phyloP scores from a whole-genome alignment of 73 alveolate species.

The Tetrahymena thermophila region DNA sequence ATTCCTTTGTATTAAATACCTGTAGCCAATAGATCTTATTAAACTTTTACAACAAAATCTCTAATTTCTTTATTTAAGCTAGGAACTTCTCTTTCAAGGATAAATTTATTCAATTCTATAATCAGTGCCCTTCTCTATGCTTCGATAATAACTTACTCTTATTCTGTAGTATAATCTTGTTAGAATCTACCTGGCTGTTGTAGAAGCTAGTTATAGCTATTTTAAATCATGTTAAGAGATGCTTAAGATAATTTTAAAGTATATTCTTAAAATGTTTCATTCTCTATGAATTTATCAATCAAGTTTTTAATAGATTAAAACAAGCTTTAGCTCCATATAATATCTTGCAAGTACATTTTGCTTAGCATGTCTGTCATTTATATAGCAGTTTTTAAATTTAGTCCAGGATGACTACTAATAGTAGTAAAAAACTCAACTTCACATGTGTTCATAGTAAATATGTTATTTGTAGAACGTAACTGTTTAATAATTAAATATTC shows the following conservation, averaged over 20 bases:
- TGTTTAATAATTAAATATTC: background rate
- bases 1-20: constrained; percentile 1
- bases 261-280: constrained; percentile 14
- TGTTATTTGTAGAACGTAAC: constrained; percentile 1
- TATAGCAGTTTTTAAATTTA: constrained; percentile 69
- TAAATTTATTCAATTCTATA: constrained; percentile 24
- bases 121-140: constrained; percentile 33
- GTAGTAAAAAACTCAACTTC: constrained; percentile 74
- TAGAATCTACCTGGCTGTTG: background rate
- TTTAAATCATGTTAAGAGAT: constrained; percentile 3
- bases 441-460: constrained; percentile 58
- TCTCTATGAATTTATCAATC: constrained; percentile 21
- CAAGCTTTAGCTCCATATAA: constrained; percentile 22
- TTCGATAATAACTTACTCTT: constrained; percentile 31
- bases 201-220: constrained; percentile 4
- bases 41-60: constrained; percentile 10
- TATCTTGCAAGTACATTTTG: constrained; percentile 65
- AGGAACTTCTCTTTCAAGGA: constrained; percentile 11
- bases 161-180: background rate
- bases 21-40: background rate
- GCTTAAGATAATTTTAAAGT: constrained; percentile 10
- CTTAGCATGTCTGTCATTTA: constrained; percentile 75
- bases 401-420: constrained; percentile 80
- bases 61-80: constrained; percentile 28
- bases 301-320: constrained; percentile 22